Base-by-base conservation (phyloP, 257 asterid species). In the Verbascum thapsus region DNA sequence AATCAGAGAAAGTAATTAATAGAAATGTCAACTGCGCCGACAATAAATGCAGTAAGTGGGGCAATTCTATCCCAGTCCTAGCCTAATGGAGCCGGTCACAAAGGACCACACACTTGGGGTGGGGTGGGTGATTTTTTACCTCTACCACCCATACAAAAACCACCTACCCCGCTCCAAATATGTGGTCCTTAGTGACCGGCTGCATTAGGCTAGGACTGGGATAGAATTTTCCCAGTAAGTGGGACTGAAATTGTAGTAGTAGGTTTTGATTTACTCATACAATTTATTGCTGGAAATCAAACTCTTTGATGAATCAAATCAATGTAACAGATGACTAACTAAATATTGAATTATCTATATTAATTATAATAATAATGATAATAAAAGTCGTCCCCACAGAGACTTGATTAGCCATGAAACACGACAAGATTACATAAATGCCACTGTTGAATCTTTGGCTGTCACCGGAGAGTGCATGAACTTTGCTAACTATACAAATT, bases 381-480 rank as follows among this genome's bases (percentile, higher is more conserved):
- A n/a, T n/a, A n/a, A n/a, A 63, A 58, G 66, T 22, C 69, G 65
- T 58, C 74, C 67, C 7, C 60, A 37, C 3, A 53, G 9, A 12
- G 60, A 59, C 50, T 64, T 50, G 32, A 62, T 22, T 23, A 18
- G 69, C 58, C 62, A 23, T 40, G 41, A 16, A 22, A 39, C 53
- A 52, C 52, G 45, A 44, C 43, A 55, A 54, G 7, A n/a, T 40
- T 60, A 39, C 53, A 72, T 56, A 57, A 47, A 7, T 26, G 43
- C 7, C 17, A 47, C n/a, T 50, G 53, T 19, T 64, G 52, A 61
- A 37, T 41, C 40, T 53, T 52, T 66, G 74, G 48, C 39, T 13
- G 26, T 70, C 69, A 50, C 38, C 43, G 56, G 59, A 42, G 68
- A 68, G 72, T 81, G 75, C 80, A 78, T 81, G 83, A 74, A 69